Conservation (phyloP, 768 basidiomycete species). For the Phylloporus sp. region DNA sequence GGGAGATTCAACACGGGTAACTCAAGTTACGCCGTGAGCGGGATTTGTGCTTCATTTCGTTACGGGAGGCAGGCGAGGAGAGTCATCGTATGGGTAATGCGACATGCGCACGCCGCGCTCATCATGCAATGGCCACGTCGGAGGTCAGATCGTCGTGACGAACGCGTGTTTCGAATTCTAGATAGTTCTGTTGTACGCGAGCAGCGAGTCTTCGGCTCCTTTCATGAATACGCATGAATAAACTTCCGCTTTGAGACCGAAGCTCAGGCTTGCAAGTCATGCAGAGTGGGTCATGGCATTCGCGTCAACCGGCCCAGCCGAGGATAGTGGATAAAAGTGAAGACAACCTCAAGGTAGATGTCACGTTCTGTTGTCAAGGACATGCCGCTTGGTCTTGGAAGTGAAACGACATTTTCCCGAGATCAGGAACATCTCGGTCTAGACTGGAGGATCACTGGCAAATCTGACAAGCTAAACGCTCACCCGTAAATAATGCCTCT, state of each 20-base stretch:
- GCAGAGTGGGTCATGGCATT: background rate
- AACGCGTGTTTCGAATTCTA: conserved; percentile 12
- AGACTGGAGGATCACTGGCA: background rate
- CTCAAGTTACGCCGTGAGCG: background rate
- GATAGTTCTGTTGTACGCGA: conserved; percentile 1
- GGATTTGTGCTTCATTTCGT: conserved; percentile 4
- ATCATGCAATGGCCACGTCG: background rate
- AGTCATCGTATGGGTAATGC: conserved; percentile 7
- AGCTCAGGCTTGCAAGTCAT: background rate
- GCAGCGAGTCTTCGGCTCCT: background rate
- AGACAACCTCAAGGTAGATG: background rate
- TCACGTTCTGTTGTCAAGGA: background rate
- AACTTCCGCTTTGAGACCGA: background rate
- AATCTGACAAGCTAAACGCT: background rate
- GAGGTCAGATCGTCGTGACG: background rate
- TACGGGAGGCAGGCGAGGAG: background rate
- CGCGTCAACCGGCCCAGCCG: background rate
- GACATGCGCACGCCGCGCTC: conserved; percentile 10
- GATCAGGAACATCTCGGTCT: background rate
- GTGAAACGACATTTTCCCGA: background rate
- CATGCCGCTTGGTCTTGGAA: background rate
- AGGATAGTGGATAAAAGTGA: background rate
- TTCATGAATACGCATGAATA: background rate
- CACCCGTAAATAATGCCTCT: background rate
- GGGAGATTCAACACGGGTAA: background rate